A percentile compares a stretch with the other conserved stretches of the same genome.
Conservation (phyloP, 1,284 basidiomycete genomes). For the Dichomitus squalens region DNA sequence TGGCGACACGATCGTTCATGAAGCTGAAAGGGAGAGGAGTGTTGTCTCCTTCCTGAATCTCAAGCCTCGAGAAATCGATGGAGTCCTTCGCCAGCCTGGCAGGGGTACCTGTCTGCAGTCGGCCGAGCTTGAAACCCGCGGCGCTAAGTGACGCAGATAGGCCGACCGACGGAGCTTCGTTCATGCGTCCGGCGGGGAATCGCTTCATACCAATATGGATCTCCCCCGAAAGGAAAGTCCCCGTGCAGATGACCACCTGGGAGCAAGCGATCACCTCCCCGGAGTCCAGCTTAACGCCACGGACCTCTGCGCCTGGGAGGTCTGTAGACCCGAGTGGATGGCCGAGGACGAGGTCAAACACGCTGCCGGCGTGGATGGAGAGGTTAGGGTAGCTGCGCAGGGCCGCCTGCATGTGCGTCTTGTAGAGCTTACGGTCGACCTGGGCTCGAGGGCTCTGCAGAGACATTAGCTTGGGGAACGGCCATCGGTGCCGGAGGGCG, state of each 20-base stretch:
- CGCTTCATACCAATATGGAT: constrained; percentile 83
- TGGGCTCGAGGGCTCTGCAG: constrained; percentile 86
- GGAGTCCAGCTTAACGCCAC: constrained; percentile 72
- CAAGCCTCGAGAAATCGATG: constrained; percentile 68
- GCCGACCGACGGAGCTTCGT: constrained; percentile 73
- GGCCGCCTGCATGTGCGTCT: constrained; percentile 74
- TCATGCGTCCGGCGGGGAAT: constrained; percentile 83
- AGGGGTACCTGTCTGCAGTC: constrained; percentile 90
- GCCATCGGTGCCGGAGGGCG: background rate
- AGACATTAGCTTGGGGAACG: background rate
- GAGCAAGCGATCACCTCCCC: constrained; percentile 80
- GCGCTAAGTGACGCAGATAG: constrained; percentile 74
- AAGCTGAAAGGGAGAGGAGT: constrained; percentile 62
- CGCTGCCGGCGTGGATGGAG: constrained; percentile 71
- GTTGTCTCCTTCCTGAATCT: constrained; percentile 61
- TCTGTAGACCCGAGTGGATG: constrained; percentile 34
- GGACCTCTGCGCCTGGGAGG: constrained; percentile 42
- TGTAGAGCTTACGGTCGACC: constrained; percentile 85
- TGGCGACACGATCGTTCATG: constrained; percentile 42
- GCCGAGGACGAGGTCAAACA: constrained; percentile 78
- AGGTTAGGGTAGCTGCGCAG: constrained; percentile 70
- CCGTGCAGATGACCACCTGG: constrained; percentile 86
- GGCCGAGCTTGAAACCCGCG: constrained; percentile 80
- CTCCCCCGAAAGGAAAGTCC: constrained; percentile 88
- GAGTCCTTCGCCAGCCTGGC: constrained; percentile 73